Percentiles rank a stretch among this genome's conserved stretches.
Conservation (phyloP, 257 asterid genomes). For the Hygrophila difformis region DNA sequence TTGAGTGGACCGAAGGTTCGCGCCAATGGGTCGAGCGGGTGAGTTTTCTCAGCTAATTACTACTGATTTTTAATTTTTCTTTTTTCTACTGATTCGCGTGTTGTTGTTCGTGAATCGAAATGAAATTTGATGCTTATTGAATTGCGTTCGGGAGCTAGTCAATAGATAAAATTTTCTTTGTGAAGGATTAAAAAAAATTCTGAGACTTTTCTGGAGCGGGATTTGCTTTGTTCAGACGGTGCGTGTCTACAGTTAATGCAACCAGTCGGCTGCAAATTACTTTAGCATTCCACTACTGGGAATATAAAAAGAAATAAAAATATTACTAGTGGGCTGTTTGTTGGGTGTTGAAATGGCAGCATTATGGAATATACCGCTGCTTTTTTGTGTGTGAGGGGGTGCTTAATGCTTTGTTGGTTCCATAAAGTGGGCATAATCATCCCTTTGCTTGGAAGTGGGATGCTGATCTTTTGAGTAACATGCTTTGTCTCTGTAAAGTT, state of each 20-base stretch:
- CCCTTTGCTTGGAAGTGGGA: slow-evolving; percentile 20
- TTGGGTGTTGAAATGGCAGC: slow-evolving; percentile 16
- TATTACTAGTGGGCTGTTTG: slow-evolving; percentile 9
- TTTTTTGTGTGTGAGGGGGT: slow-evolving; percentile 16
- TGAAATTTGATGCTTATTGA: too few relatives aligned
- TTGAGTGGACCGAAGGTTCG: slow-evolving; percentile 53
- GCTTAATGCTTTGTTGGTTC: slow-evolving; percentile 20
- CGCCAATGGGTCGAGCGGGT: slow-evolving; percentile 68
- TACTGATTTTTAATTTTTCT: neutral
- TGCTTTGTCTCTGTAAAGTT: slow-evolving; percentile 22
- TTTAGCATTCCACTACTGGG: neutral
- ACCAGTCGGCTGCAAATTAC: neutral
- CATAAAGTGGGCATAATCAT: slow-evolving; percentile 21
- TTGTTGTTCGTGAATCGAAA: too few relatives aligned
- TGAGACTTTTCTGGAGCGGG: too few relatives aligned
- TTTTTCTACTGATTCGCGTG: neutral
- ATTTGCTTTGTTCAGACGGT: neutral
- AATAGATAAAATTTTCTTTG: too few relatives aligned
- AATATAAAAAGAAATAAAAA: too few relatives aligned
- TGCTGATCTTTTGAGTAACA: slow-evolving; percentile 21
- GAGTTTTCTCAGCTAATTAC: neutral
- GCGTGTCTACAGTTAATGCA: neutral
- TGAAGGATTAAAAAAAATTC: too few relatives aligned
- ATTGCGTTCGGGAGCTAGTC: too few relatives aligned
- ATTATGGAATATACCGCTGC: slow-evolving; percentile 5